Conservation (phyloP, 164 flowering plant species). For the Buxus sempervirens region DNA sequence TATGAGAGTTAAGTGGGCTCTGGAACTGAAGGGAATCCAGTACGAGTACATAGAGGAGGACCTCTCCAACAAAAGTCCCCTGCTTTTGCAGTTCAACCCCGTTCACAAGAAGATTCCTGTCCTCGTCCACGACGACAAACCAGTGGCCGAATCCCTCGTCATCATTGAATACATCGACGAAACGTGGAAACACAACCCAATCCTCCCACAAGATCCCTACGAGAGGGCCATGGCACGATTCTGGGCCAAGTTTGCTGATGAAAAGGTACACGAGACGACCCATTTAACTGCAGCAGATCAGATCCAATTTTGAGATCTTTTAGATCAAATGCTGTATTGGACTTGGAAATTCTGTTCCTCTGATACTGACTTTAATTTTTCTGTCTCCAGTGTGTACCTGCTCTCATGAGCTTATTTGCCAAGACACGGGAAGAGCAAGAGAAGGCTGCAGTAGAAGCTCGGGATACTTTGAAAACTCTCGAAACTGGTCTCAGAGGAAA, state of each 20-base stretch:
- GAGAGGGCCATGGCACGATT: constrained; percentile 26
- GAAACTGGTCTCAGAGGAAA: constrained; percentile 22
- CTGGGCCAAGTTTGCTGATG: constrained; percentile 31
- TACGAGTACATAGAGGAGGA: constrained; percentile 24
- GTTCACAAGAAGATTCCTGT: constrained; percentile 29
- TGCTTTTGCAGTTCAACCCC: constrained; percentile 27
- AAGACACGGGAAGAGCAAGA: constrained; percentile 24
- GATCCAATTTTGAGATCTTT: too few species aligned
- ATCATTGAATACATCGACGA: constrained; percentile 28
- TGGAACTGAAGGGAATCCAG: constrained; percentile 21
- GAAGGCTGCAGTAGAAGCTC: constrained; percentile 21
- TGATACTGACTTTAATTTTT: not conserved
- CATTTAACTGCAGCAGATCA: too few species aligned
- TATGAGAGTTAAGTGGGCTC: constrained; percentile 25
- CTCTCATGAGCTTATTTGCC: constrained; percentile 11
- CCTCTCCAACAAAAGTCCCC: constrained; percentile 20
- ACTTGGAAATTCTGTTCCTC: too few species aligned
- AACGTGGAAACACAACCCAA: constrained; percentile 22
- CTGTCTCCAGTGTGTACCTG: constrained; percentile 1
- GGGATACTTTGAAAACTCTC: constrained; percentile 26
- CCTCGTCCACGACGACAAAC: constrained; percentile 29
- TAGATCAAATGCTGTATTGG: too few species aligned
- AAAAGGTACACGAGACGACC: too few species aligned
- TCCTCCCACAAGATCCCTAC: constrained; percentile 27
- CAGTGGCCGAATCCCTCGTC: constrained; percentile 24